A percentile compares a stretch with the other conserved stretches of the same genome.
Evolutionary conservation across 352 stramenopile species (phyloP).

Genomic region (Globisporangium heterothallicum): DNA sequence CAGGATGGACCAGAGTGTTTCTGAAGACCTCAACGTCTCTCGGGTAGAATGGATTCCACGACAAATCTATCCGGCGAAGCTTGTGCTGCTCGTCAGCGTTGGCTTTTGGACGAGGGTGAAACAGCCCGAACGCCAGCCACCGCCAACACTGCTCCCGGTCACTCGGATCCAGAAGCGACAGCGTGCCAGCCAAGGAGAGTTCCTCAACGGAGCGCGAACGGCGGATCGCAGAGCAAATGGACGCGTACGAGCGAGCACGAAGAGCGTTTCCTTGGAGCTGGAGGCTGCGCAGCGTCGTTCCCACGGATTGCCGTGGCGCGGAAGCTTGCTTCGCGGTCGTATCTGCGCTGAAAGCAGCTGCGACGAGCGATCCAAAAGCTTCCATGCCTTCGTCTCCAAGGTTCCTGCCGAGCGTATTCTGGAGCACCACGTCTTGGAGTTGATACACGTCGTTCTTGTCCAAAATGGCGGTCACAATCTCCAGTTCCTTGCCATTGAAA

Average conservation of each 20-base stretch:
- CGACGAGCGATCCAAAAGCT: background rate
- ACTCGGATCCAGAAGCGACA: background rate
- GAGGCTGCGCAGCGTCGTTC: background rate
- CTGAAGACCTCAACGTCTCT: background rate
- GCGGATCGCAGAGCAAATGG: background rate
- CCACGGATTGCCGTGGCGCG: background rate
- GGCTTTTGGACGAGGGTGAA: background rate
- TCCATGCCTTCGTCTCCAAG: background rate
- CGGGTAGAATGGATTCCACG: background rate
- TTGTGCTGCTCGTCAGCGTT: background rate
- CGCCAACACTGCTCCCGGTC: background rate
- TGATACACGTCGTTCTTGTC: background rate
- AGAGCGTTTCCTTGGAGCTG: background rate
- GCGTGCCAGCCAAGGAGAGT: background rate
- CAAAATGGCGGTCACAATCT: background rate
- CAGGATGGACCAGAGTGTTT: background rate
- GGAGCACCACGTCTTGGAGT: background rate
- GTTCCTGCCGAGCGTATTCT: background rate
- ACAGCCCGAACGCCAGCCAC: background rate
- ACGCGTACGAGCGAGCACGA: background rate
- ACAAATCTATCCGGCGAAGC: background rate
- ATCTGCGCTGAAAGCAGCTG: background rate
- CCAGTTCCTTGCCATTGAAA: background rate
- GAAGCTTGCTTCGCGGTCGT: background rate
- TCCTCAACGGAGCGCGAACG: background rate